Evolutionary conservation across 768 basidiomycete species (phyloP).

Genomic region (Lactarius akahatsu): DNA sequence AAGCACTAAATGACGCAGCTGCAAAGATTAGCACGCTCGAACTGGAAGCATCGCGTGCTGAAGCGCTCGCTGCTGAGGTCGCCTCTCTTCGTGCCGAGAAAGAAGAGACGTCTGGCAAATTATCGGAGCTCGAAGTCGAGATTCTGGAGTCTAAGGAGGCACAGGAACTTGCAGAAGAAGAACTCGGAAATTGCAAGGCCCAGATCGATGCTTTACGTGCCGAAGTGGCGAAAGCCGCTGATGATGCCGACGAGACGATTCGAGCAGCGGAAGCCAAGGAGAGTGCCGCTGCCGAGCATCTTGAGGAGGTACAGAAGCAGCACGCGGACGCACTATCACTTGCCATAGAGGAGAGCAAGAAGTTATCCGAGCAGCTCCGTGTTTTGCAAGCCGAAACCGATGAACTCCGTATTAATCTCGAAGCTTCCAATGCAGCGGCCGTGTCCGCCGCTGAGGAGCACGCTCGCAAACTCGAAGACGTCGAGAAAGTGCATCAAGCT

Average conservation of each 20-base stretch:
- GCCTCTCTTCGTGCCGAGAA: slow-evolving; percentile 57
- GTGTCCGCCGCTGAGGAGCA: slow-evolving; percentile 49
- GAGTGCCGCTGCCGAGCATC: slow-evolving; percentile 41
- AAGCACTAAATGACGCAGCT: slow-evolving; percentile 48
- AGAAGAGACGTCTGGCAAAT: slow-evolving; percentile 66
- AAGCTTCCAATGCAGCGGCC: slow-evolving; percentile 44
- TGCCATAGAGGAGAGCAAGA: slow-evolving; percentile 40
- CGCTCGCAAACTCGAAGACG: slow-evolving; percentile 49
- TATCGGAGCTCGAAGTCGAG: slow-evolving; percentile 82
- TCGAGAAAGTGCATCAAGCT: slow-evolving; percentile 49
- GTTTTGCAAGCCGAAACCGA: slow-evolving; percentile 40
- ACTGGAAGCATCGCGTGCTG: slow-evolving; percentile 43
- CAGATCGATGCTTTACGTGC: slow-evolving; percentile 54
- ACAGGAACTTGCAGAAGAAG: slow-evolving; percentile 64
- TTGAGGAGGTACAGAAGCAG: slow-evolving; percentile 42
- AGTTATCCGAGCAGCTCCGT: slow-evolving; percentile 25
- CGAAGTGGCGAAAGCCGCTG: slow-evolving; percentile 49
- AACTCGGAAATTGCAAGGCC: slow-evolving; percentile 45
- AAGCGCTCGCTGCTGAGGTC: slow-evolving; percentile 50
- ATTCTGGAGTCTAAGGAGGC: slow-evolving; percentile 73
- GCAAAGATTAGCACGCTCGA: slow-evolving; percentile 49
- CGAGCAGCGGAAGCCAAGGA: slow-evolving; percentile 51
- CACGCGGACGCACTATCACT: slow-evolving; percentile 50
- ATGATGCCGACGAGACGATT: slow-evolving; percentile 48
- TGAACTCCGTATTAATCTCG: slow-evolving; percentile 47